Evolutionary conservation across 2,329 filamentous ascomycete genomes (phyloP), one percentile per base, ranked within the genome.

Genomic region (Fusarium illudens): DNA sequence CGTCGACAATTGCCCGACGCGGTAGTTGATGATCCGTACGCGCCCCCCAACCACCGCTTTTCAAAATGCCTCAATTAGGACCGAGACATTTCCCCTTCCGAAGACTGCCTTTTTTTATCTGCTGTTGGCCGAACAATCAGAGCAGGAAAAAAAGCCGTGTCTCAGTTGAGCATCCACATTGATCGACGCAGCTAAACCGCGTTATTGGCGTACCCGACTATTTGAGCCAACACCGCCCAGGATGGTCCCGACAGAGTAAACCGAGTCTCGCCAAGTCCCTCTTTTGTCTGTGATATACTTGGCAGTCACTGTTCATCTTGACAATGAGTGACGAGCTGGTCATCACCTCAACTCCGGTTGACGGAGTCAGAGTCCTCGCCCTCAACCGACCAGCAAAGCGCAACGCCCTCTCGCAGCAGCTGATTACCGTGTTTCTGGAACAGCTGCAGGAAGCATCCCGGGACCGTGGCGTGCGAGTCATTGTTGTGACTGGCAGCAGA

Each of bases 301-400:
- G n/a, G n/a, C n/a, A n/a, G n/a, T n/a, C n/a, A n/a, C n/a, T n/a
- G n/a, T n/a, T n/a, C n/a, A n/a, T n/a, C n/a, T n/a, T n/a, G n/a
- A 34, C 17, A 30, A 71, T 70, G 70, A 64, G 39, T n/a, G 50
- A 71, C 19, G 42, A 58, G 13, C 25, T 75, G 8, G 62, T 78
- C 20, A 63, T 74, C 13, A 65, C 73, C 39, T 72, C 73, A 12
- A 72, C 75, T 37, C 71, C 77, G 6, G 64, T 62, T 15, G 71
- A 73, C 10, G 79, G 78, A 37, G 79, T 87, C 29, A 78, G 84
- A 15, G 73, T 86, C 11, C 70, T 87, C 55, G 81, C 82, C 15
- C 74, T 87, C 58, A 86, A 87, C 76, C 81, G 86, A 6, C 86
- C 84, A 3, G 79, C 80, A 29, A 87, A 88, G 71, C 81, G 84